These are phyloP conservation scores for Ustilago cynodontis DNA, from an alignment of 1,284 basidiomycete species.

Conservation along the genomic window DNA sequence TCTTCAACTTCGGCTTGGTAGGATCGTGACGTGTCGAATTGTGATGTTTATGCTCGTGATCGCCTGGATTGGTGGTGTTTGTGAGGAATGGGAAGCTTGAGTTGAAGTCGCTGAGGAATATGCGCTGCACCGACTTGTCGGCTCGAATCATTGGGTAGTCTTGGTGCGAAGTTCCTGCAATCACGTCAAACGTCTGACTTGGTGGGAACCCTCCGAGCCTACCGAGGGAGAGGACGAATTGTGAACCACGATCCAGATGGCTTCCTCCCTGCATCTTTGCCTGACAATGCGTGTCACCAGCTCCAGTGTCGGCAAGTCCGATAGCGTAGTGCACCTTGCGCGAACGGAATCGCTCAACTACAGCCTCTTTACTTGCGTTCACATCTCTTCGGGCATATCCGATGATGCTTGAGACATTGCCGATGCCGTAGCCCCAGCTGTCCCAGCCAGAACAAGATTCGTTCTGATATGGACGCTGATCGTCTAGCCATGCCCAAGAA, in stretches of 20 bases:
- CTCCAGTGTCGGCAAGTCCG: slow-evolving; percentile 61
- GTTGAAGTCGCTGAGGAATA: slow-evolving; percentile 58
- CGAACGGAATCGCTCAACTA: slow-evolving; percentile 52
- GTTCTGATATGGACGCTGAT: slow-evolving; percentile 47
- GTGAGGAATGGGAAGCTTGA: slow-evolving; percentile 38
- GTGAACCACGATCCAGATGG: slow-evolving; percentile 62
- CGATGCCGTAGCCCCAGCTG: slow-evolving; percentile 62
- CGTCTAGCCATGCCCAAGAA: slow-evolving; percentile 60
- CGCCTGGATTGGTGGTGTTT: slow-evolving; percentile 54
- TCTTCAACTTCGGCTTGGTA: slow-evolving; percentile 28
- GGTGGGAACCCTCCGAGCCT: slow-evolving; percentile 49
- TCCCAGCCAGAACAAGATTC: slow-evolving; percentile 27
- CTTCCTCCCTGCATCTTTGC: slow-evolving; percentile 62
- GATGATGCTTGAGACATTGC: slow-evolving; percentile 40
- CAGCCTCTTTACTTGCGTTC: slow-evolving; percentile 39
- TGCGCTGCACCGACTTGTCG: slow-evolving; percentile 50
- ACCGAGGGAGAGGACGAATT: slow-evolving; percentile 54
- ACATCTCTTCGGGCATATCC: slow-evolving; percentile 57
- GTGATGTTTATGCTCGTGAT: slow-evolving; percentile 26
- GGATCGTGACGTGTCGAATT: slow-evolving; percentile 16
- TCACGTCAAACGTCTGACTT: slow-evolving; percentile 56
- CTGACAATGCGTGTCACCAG: slow-evolving; percentile 64
- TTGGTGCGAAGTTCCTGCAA: slow-evolving; percentile 63
- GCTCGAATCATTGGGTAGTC: slow-evolving; percentile 67
- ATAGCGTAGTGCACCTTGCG: slow-evolving; percentile 59